Conservation (phyloP, 306 rosid genomes). For the Vigna radiata region DNA sequence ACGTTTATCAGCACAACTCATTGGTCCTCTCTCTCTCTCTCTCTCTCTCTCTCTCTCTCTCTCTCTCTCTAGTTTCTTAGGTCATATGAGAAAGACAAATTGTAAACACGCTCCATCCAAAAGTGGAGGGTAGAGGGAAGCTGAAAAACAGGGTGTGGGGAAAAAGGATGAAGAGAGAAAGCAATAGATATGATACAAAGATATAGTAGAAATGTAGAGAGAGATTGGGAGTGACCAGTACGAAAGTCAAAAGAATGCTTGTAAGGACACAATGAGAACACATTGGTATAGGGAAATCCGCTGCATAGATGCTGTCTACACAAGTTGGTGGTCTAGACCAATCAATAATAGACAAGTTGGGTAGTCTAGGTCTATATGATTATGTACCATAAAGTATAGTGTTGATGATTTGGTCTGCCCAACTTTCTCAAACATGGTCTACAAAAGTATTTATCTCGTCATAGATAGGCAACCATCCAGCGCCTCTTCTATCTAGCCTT, state of each 20-base stretch:
- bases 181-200: background rate
- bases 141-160: background rate
- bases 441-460: background rate
- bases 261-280: background rate
- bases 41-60: background rate
- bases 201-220: background rate
- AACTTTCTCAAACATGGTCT: background rate
- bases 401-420: background rate
- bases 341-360: background rate
- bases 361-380: background rate
- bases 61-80: constrained; percentile 1
- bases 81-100: background rate
- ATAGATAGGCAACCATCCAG: background rate
- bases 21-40: constrained; percentile 2
- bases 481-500: background rate
- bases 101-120: background rate
- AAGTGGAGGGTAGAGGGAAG: too few relatives aligned
- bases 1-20: background rate
- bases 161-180: background rate
- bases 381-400: background rate
- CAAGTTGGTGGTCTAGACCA: background rate
- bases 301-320: constrained; percentile 1
- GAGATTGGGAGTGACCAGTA: too few relatives aligned
- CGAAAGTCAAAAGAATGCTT: background rate
- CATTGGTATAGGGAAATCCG: background rate